Base-by-base conservation (phyloP, 345 rosid genomes). In the Gossypium anomalum region DNA sequence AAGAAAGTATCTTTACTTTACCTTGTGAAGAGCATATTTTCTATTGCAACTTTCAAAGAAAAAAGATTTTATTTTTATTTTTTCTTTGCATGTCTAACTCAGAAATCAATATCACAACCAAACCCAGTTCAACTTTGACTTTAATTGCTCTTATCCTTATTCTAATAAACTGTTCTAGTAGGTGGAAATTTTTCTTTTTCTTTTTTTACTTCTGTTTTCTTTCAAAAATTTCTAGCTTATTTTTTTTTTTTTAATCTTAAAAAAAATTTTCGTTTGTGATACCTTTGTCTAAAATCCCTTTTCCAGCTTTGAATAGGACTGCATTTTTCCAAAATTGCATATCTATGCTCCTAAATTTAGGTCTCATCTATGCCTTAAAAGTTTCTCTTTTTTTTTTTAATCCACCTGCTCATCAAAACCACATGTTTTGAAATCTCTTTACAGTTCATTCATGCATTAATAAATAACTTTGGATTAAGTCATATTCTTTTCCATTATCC, bases 291-390 rank as follows among this genome's bases (percentile, higher is more conserved):
- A 48, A n/a, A 70, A 15, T 48, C 23, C 19, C 38, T 59, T 27
- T 60, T 74, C n/a, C 51, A 20, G 52, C 55, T 58, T 48, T 63
- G 87, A 81, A 79, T 77, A 77, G 76, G 79, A 76, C 58, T 70
- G 75, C 75, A 45, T 34, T 52, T 76, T 19, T 51, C 49, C 72
- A 7, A 7, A 9, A 51, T 55, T 53, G 44, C 22, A 64, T 34
- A 53, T 56, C 19, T 59, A 51, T 61, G 56, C n/a, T 55, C 73
- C 77, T 75, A 34, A 48, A 70, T 74, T 74, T 80, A 82, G 86
- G 89, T 74, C 86, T 82, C 87, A 76, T 76, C 14, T 10, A 27
- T 51, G 68, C 67, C 75, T 70, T 51, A 68, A 74, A 75, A 72
- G 74, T 63, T 78, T 75, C 68, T 15, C 34, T 34, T 34, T 34